Evolutionary conservation across 2,329 filamentous ascomycete genomes (phyloP), one percentile per base, ranked within the genome.

Genomic region (Phoma sp.): DNA sequence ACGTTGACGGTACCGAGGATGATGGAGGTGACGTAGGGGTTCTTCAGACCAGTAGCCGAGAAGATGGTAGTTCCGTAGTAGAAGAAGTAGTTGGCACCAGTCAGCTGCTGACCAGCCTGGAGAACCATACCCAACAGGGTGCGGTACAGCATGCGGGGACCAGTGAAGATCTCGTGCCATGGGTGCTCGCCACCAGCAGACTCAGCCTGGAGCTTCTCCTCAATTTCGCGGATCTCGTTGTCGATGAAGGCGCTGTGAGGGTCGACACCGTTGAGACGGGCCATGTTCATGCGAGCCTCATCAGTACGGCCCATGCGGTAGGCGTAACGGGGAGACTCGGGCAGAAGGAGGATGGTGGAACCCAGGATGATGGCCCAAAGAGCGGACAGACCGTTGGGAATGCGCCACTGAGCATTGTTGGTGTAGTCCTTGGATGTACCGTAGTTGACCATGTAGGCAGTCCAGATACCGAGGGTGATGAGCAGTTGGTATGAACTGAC

Each of bases 81-180:
- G 73, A 88, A 88, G 77, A 87, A 88, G 76, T 85, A 88, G 75
- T 88, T 88, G 59, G 84, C 85, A 43, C 87, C 88, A 2, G 86
- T 89, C 6, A 90, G 77, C 71, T 90, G 88, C 72, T 90, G 87
- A 12, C 86, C 83, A 36, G 85, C 82, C 73, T 89, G 85, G 2
- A 90, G 80, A 6, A 79, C 71, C 49, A 89, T 83, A 32, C 87
- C 87, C 0, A 90, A 78, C 0, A 85, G 50, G 1, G 85, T 87
- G 29, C 88, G 83, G 73, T 89, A 86, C 8, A 85, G 62, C 81
- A 90, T 92, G 60, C 86, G 88, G 65, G 87, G 88, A 60, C 82
- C 79, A 55, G 83, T 82, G 62, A 92, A 80, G 64, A 85, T 84
- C 65, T 90, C 87, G 58, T 90, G 67, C 72, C 71, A 74, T 22